Percentiles rank a stretch among this genome's conserved stretches.
Evolutionary conservation across 75 land plant species (phyloP).

Genomic region (Pinus tabuliformis): DNA sequence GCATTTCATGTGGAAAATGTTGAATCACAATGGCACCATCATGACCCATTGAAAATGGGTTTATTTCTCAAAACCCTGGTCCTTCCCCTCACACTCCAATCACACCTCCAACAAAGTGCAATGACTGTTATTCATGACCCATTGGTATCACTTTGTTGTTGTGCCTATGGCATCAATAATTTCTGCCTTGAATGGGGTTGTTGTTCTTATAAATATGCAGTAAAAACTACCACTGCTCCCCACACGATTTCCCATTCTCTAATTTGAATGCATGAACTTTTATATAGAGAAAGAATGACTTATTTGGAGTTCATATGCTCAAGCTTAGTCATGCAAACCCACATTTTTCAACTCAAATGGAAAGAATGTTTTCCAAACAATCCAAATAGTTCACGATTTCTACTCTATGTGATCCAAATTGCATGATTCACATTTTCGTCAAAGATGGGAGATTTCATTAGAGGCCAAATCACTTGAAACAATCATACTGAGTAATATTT

Average conservation of each 20-base stretch:
- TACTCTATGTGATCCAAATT: too few relatives aligned
- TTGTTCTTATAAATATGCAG: conserved; percentile 5
- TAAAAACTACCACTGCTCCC: conserved; percentile 8
- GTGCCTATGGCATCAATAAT: neutral
- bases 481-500: too few relatives aligned
- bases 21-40: conserved; percentile 62
- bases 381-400: too few relatives aligned
- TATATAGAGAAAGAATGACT: neutral
- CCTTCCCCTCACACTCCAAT: conserved; percentile 8
- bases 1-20: conserved; percentile 18
- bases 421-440: too few relatives aligned
- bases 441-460: too few relatives aligned
- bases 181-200: conserved; percentile 9
- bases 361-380: too few relatives aligned
- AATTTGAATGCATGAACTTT: conserved; percentile 1
- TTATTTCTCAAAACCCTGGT: conserved; percentile 52
- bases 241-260: conserved; percentile 9
- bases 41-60: conserved; percentile 49
- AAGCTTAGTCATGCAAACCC: neutral
- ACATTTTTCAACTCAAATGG: neutral
- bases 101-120: neutral
- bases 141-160: conserved; percentile 7
- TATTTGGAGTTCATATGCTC: neutral
- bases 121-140: neutral
- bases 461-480: too few relatives aligned